Percentiles rank a stretch among this genome's conserved stretches.
Evolutionary conservation across 2,329 filamentous ascomycete genomes (phyloP).

Genomic region (Colletotrichum cereale): DNA sequence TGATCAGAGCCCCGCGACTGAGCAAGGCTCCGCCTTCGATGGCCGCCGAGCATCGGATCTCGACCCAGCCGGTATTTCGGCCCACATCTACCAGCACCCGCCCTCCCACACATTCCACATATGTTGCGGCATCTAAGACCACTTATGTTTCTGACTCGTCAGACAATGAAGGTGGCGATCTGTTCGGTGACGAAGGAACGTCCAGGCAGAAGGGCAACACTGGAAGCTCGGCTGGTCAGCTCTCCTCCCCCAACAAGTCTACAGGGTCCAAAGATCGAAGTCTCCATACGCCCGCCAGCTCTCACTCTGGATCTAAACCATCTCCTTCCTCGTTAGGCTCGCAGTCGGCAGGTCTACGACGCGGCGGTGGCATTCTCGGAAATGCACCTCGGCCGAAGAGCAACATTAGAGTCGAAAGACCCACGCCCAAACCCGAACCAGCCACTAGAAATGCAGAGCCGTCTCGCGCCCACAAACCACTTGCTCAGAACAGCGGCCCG

Average conservation of each 20-base stretch:
- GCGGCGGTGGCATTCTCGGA: constrained; percentile 29
- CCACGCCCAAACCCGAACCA: constrained; percentile 15
- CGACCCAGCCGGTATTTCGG: constrained; percentile 52
- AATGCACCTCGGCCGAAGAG: constrained; percentile 32
- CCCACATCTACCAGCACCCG: constrained; percentile 39
- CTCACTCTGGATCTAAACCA: background rate
- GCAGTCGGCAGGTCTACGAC: constrained; percentile 22
- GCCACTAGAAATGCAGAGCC: background rate
- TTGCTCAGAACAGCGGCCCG: constrained; percentile 2
- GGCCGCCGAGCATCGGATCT: constrained; percentile 64
- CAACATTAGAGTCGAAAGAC: constrained; percentile 34
- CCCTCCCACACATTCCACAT: constrained; percentile 19
- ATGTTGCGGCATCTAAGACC: constrained; percentile 42
- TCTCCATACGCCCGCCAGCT: background rate
- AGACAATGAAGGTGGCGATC: constrained; percentile 22
- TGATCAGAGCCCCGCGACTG: constrained; percentile 52
- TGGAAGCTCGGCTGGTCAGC: background rate
- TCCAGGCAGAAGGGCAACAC: constrained; percentile 24
- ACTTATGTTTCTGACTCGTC: constrained; percentile 57
- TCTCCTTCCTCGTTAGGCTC: background rate
- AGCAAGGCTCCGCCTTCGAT: constrained; percentile 63
- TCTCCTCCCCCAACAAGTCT: constrained; percentile 9
- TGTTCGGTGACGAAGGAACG: constrained; percentile 30
- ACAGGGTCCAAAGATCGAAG: constrained; percentile 3
- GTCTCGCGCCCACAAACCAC: constrained; percentile 15